phyloP scores from a whole-genome alignment of 805 yeast genomes.

The Starmerella apis region DNA sequence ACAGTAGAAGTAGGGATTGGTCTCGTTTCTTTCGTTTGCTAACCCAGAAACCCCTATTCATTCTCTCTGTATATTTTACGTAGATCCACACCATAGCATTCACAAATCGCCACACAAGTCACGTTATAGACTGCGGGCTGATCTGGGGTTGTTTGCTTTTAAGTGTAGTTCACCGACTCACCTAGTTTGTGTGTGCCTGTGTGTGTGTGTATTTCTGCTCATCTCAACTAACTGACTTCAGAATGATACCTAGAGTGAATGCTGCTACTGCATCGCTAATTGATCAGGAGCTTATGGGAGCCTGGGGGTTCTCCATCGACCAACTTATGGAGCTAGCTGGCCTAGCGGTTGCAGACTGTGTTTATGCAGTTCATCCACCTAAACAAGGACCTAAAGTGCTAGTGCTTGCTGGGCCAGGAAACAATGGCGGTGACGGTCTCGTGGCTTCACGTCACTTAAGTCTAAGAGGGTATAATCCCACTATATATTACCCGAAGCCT shows the following conservation, averaged over 20 bases:
- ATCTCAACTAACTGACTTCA: too few species aligned
- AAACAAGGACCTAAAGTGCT: conserved; percentile 40
- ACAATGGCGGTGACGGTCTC: conserved; percentile 89
- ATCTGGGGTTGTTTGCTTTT: too few species aligned
- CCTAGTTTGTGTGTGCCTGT: too few species aligned
- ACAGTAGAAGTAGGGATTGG: too few species aligned
- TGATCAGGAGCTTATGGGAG: conserved; percentile 79
- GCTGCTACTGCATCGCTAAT: conserved; percentile 56
- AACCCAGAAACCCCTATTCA: too few species aligned
- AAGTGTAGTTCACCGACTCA: too few species aligned
- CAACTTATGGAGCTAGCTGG: conserved; percentile 97
- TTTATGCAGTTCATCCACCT: conserved; percentile 58
- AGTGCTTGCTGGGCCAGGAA: conserved; percentile 87
- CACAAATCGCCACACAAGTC: too few species aligned
- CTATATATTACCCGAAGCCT: conserved; percentile 68
- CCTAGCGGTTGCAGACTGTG: conserved; percentile 80
- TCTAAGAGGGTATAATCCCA: conserved; percentile 67
- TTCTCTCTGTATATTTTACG: too few species aligned
- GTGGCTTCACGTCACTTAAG: conserved; percentile 89
- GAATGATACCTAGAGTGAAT: conserved; percentile 22
- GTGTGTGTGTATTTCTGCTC: too few species aligned
- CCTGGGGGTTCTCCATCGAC: conserved; percentile 70
- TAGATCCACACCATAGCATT: too few species aligned
- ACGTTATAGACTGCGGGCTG: not conserved
- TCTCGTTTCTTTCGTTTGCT: too few species aligned